Base-by-base conservation (phyloP, 139 green algal species). In the Ettlia oleoabundans region DNA sequence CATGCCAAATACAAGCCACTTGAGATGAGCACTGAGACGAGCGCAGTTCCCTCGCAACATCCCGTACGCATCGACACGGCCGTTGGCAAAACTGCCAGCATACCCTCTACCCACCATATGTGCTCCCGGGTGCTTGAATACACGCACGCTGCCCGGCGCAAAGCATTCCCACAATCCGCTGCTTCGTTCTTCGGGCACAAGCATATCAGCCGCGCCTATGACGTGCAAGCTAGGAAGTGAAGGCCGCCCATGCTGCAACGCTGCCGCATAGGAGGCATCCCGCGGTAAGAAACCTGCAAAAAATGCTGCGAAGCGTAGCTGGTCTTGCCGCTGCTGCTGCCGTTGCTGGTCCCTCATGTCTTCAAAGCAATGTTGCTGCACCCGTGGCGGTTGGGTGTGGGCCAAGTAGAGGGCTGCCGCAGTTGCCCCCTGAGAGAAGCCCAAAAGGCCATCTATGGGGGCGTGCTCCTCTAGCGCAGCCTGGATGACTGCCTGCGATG, bases 351-450 rank as follows among this genome's bases (percentile, higher is more conserved):
- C 32, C 6, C 3, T 72, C 43, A 28, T 0, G 1, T 33, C 42
- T 22, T 75, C 18, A 26, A 40, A 4, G 7, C 30, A 13, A 13
- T 61, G 38, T 26, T 30, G 8, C 15, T 38, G 35, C 67, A 1
- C 65, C 18, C 10, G 9, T 38, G 26, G 38, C 42, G 35, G 24
- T 37, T 55, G 35, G 1, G 73, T 43, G 6, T 84, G 37, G 10
- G 85, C 76, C 32, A 93, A 42, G 30, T 89, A 87, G 21, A 94
- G 81, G 1, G 91, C 90, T 8, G 84, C 80, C 1, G 90, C 90
- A 24, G 88, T 91, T 21, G 90, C 87, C 1, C 91, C 91, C 80
- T 94, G 91, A 26, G 53, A 85, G 80, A 94, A 94, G 24, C 91
- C 91, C 68, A 92, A 73, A 9, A 93, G 30, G 33, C 76, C 77